phyloP scores from a whole-genome alignment of 2,329 filamentous ascomycete species.

The Tolypocladium endophyticum region DNA sequence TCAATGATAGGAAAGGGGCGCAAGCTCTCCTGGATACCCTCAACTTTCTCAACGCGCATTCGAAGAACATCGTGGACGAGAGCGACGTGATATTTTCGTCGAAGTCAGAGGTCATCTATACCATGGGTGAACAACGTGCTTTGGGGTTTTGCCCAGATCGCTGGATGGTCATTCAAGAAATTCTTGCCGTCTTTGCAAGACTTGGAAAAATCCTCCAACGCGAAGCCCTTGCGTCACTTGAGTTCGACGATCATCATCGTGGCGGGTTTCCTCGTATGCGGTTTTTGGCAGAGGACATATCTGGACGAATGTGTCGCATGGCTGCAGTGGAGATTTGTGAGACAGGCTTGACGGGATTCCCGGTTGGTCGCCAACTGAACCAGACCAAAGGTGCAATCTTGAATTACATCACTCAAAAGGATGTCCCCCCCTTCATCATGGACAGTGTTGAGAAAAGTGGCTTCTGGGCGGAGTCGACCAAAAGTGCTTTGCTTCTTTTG shows the following conservation, averaged over 20 bases:
- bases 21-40: constrained; percentile 26
- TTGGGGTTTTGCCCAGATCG: constrained; percentile 42
- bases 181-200: constrained; percentile 32
- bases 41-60: constrained; percentile 26
- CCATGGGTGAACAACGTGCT: constrained; percentile 38
- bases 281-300: constrained; percentile 26
- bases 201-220: constrained; percentile 18
- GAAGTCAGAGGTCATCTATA: constrained; percentile 51
- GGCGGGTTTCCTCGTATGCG: constrained; percentile 36
- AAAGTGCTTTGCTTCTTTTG: constrained; percentile 29
- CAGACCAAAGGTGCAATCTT: constrained; percentile 18
- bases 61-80: constrained; percentile 50
- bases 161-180: constrained; percentile 42
- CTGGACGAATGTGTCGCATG: constrained; percentile 12
- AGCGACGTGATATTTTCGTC: constrained; percentile 50
- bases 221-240: constrained; percentile 25
- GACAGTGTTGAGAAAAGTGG: constrained; percentile 19
- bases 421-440: constrained; percentile 17
- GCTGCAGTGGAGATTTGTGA: constrained; percentile 30
- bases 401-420: constrained; percentile 28
- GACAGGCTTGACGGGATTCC: constrained; percentile 26
- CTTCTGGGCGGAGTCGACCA: constrained; percentile 24
- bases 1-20: constrained; percentile 15
- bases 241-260: constrained; percentile 18
- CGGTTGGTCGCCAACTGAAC: constrained; percentile 22